Percentiles rank a stretch among this genome's conserved stretches.
These are phyloP conservation scores for Boletus rex-veris DNA, from an alignment of 768 basidiomycete species.

Conservation along the genomic window DNA sequence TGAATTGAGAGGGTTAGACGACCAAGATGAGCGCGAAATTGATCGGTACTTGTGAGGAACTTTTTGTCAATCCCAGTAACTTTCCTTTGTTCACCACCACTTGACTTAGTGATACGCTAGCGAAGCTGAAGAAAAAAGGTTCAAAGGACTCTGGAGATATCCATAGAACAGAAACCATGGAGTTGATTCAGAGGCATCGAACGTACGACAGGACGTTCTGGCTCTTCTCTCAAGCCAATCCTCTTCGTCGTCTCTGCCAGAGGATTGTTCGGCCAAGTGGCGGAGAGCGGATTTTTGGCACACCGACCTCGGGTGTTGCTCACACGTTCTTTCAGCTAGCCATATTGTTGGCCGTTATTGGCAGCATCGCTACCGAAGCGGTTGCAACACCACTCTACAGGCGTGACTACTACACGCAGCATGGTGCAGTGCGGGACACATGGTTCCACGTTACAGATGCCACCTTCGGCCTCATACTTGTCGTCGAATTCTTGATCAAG, in stretches of 20 bases:
- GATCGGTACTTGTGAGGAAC: slow-evolving; percentile 67
- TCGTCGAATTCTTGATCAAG: slow-evolving; percentile 87
- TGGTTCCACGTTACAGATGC: slow-evolving; percentile 90
- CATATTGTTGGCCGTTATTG: slow-evolving; percentile 73
- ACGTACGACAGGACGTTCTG: slow-evolving; percentile 88
- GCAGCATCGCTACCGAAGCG: slow-evolving; percentile 76
- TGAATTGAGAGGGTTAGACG: slow-evolving; percentile 28
- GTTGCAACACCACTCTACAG: slow-evolving; percentile 86
- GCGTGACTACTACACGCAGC: slow-evolving; percentile 55
- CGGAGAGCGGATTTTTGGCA: slow-evolving; percentile 87
- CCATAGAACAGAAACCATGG: slow-evolving; percentile 67
- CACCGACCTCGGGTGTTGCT: slow-evolving; percentile 56
- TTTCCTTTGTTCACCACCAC: slow-evolving; percentile 4
- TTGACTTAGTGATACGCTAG: slow-evolving; percentile 58
- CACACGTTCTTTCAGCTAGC: slow-evolving; percentile 72
- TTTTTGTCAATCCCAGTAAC: neutral
- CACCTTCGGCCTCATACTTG: slow-evolving; percentile 63
- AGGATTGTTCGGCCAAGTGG: slow-evolving; percentile 76
- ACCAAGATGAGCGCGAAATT: slow-evolving; percentile 53
- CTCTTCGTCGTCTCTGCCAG: slow-evolving; percentile 73
- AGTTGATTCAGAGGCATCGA: slow-evolving; percentile 87
- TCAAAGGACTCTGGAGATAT: slow-evolving; percentile 58
- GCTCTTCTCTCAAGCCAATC: slow-evolving; percentile 79
- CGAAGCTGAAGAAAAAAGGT: slow-evolving; percentile 52
- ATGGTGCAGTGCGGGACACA: slow-evolving; percentile 61